Conservation (phyloP, 2,329 filamentous ascomycete genomes). For the Colletotrichum sansevieriae region DNA sequence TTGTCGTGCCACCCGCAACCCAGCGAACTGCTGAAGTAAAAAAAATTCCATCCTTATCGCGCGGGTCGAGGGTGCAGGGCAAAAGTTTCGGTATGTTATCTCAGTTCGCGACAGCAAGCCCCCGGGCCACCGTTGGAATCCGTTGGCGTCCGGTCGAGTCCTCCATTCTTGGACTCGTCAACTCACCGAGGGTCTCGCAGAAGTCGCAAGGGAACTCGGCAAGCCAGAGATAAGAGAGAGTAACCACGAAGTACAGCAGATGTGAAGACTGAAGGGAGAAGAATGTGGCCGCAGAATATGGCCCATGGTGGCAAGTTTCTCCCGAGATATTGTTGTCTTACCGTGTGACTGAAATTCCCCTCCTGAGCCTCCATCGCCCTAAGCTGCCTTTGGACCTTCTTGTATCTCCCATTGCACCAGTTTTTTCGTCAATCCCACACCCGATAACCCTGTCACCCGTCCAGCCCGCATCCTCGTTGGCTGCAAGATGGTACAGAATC, state of each 20-base stretch:
- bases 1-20: constrained; percentile 25
- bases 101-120: not conserved
- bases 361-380: constrained; percentile 20
- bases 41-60: constrained; percentile 35
- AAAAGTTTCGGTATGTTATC: constrained; percentile 2
- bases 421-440: constrained; percentile 26
- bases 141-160: not conserved
- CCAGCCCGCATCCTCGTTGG: constrained; percentile 34
- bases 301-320: constrained; percentile 14
- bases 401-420: constrained; percentile 29
- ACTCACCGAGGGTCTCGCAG: not conserved
- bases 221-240: not conserved
- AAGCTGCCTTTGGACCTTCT: constrained; percentile 9
- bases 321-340: constrained; percentile 26
- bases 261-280: not conserved
- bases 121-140: not conserved
- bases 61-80: not conserved
- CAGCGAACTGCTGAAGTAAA: not conserved
- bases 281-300: not conserved
- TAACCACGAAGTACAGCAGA: not conserved
- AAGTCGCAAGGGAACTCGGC: not conserved
- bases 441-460: constrained; percentile 31
- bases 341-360: constrained; percentile 8
- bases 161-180: not conserved
- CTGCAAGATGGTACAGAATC: constrained; percentile 26